Conservation (phyloP, 2,329 filamentous ascomycete species). For the Pseudofabraea citricarpa region DNA sequence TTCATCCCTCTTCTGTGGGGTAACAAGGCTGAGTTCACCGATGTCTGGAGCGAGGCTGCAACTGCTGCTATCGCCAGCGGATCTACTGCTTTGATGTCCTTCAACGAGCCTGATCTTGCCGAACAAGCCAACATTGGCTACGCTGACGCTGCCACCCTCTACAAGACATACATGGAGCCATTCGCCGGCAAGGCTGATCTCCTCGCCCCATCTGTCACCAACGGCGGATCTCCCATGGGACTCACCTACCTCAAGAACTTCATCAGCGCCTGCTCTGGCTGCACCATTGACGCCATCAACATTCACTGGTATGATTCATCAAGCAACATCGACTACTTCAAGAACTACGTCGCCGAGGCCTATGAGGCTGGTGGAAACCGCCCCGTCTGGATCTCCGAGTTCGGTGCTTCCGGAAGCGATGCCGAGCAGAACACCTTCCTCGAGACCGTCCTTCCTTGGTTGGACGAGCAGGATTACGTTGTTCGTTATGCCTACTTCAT, state of each 20-base stretch:
- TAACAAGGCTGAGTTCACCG: conserved; percentile 35
- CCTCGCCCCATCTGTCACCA: conserved; percentile 43
- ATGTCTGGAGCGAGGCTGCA: conserved; percentile 46
- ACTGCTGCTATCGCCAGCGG: conserved; percentile 47
- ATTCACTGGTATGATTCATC: conserved; percentile 43
- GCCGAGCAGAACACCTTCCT: conserved; percentile 34
- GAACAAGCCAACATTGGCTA: conserved; percentile 47
- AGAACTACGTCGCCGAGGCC: conserved; percentile 36
- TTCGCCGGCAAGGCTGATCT: conserved; percentile 38
- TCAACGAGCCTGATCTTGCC: conserved; percentile 66
- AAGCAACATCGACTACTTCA: conserved; percentile 34
- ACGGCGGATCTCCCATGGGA: conserved; percentile 35
- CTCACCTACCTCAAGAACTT: conserved; percentile 40
- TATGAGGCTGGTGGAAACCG: conserved; percentile 29
- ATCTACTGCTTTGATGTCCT: conserved; percentile 54
- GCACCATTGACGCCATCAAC: conserved; percentile 39
- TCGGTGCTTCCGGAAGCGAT: conserved; percentile 29
- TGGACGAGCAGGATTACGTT: conserved; percentile 34
- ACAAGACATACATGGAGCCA: conserved; percentile 38
- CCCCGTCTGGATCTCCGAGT: conserved; percentile 43
- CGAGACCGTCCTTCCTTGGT: conserved; percentile 35
- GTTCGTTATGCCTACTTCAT: conserved; percentile 36
- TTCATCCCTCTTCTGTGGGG: conserved; percentile 69
- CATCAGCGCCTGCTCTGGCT: conserved; percentile 34
- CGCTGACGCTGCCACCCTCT: conserved; percentile 33